Evolutionary conservation across 148 eudicot species (phyloP), one percentile per base, ranked within the genome.

Genomic region (Fagopyrum homotropicum): DNA sequence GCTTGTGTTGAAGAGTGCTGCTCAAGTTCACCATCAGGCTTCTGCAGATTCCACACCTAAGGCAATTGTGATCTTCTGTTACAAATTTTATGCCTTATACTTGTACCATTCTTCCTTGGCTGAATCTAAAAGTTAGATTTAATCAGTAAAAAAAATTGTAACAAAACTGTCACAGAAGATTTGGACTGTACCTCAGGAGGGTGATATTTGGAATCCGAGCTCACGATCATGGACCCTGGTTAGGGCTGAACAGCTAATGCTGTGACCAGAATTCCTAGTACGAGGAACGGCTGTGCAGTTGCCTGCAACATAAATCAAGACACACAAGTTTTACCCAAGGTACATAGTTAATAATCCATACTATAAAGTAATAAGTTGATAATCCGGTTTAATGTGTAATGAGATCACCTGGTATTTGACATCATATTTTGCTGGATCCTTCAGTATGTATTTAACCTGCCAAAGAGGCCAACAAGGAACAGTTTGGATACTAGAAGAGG

Each of bases 401-500:
- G 8, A 57, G 8, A 12, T 64, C 82, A 93, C 98, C 97, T 93
- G 97, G 80, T 93, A 93, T 75, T 91, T 93, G 71, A 93, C 97
- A 73, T 93, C 98, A 49, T 93, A 86, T 78, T 91, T 93, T 69
- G 88, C 88, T 14, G 98, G 98, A 77, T 93, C 98, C 73, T 88
- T 91, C 76, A 93, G 91, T 83, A 93, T 84, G 82, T 91, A 93
- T 54, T 93, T 87, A 86, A 88, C 83, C 98, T 93, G 94, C 81
- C 81, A 80, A 8, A 35, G 15, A 64, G 3, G 14, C 40, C 45
- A 64, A 35, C 45, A 30, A 57, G 63, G 29, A 3, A 10, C 63
- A 26, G 7, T 19, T 55, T n/a, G 59, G 17, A 55, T 15, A 55
- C 5, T 9, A 9, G 10, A 49, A 49, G 40, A 35, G 7, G 52